Conservation (phyloP, 225 moss, liverwort and hornwort genomes). For the Bryum argenteum region DNA sequence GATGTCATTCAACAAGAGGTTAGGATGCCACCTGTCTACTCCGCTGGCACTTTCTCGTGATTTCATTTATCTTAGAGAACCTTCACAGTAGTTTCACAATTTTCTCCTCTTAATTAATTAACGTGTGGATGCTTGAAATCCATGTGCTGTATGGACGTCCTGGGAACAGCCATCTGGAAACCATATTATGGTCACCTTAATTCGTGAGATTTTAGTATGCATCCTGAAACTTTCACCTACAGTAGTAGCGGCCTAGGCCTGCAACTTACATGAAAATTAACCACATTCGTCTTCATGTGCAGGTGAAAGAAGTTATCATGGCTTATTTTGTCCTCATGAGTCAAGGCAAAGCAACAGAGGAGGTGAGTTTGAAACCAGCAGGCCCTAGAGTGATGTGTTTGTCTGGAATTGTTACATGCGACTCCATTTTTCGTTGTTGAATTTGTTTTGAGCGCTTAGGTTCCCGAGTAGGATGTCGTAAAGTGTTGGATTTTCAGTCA, state of each 20-base stretch:
- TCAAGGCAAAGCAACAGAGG: slow-evolving; percentile 62
- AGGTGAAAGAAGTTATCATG: slow-evolving; percentile 74
- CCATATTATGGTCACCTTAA: neutral
- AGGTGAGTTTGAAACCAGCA: slow-evolving; percentile 35
- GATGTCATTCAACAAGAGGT: slow-evolving; percentile 81
- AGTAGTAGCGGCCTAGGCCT: neutral
- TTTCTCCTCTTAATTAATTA: slow-evolving; percentile 7
- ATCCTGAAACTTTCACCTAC: neutral
- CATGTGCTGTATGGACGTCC: slow-evolving; percentile 2
- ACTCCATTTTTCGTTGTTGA: neutral
- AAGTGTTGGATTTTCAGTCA: neutral
- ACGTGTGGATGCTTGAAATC: neutral
- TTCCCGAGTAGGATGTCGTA: neutral
- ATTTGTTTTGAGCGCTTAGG: neutral
- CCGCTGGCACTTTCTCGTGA: slow-evolving; percentile 1
- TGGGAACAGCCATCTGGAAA: neutral
- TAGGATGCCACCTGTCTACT: slow-evolving; percentile 2
- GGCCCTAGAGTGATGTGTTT: neutral
- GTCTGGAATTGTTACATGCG: slow-evolving; percentile 1
- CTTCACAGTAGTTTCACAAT: neutral
- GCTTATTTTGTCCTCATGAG: slow-evolving; percentile 68
- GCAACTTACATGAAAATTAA: slow-evolving; percentile 21
- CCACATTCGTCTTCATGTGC: slow-evolving; percentile 25
- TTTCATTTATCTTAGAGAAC: neutral
- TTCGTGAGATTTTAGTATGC: neutral